phyloP scores from a whole-genome alignment of 768 basidiomycete genomes.

The Asterophora parasitica region DNA sequence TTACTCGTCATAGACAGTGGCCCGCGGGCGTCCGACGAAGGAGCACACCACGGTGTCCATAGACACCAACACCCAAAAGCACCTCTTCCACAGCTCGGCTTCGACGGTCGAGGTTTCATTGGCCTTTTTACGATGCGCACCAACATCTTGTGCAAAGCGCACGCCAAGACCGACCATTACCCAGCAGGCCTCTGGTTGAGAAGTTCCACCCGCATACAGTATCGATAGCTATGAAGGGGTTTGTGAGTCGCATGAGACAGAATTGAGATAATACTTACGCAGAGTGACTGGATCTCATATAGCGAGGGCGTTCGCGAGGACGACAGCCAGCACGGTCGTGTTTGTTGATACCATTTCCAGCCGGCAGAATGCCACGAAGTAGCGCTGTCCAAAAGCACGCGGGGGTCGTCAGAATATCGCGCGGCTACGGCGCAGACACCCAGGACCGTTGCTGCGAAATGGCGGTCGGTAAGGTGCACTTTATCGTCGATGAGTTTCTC shows the following conservation, averaged over 20 bases:
- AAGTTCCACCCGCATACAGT: constrained; percentile 38
- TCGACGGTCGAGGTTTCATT: constrained; percentile 33
- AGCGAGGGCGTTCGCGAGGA: constrained; percentile 54
- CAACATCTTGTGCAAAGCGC: constrained; percentile 55
- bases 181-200: constrained; percentile 48
- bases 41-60: constrained; percentile 15
- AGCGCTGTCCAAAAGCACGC: constrained; percentile 31
- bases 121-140: constrained; percentile 43
- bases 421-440: constrained; percentile 60
- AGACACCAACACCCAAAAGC: constrained; percentile 37
- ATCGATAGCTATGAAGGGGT: constrained; percentile 29
- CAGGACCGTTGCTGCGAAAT: constrained; percentile 56
- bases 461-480: constrained; percentile 42
- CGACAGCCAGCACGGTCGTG: constrained; percentile 55
- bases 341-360: constrained; percentile 59
- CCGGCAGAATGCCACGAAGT: constrained; percentile 43
- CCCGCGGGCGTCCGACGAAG: constrained; percentile 19
- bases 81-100: constrained; percentile 57
- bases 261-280: constrained; percentile 37
- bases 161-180: constrained; percentile 48
- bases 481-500: constrained; percentile 40
- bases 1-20: constrained; percentile 16
- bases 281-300: constrained; percentile 68
- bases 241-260: too few relatives aligned
- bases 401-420: constrained; percentile 52